Evolutionary conservation across 495 filamentous ascomycete genomes (phyloP).

Genomic region (Penicilliopsis zonata): DNA sequence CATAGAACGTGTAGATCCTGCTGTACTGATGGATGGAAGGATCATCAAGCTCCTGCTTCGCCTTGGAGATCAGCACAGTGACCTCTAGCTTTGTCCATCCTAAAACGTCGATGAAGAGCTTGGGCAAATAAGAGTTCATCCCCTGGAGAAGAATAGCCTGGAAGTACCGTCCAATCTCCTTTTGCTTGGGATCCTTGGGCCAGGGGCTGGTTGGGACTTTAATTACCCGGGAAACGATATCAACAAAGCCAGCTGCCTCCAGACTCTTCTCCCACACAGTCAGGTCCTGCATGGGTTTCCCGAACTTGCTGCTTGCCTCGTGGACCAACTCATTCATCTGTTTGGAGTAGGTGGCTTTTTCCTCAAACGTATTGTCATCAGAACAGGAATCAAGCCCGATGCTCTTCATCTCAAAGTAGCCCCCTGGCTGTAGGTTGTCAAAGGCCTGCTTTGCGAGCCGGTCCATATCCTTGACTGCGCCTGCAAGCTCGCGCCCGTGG

Average conservation of each 20-base stretch:
- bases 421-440: slow-evolving; percentile 22
- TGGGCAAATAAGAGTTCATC: slow-evolving; percentile 35
- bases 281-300: slow-evolving; percentile 4
- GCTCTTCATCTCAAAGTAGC: slow-evolving; percentile 29
- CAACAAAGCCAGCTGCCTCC: slow-evolving; percentile 9
- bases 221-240: background rate
- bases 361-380: slow-evolving; percentile 12
- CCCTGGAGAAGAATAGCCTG: slow-evolving; percentile 37
- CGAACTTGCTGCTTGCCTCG: slow-evolving; percentile 7
- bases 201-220: slow-evolving; percentile 9
- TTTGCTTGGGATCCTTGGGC: slow-evolving; percentile 8
- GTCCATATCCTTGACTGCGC: slow-evolving; percentile 47
- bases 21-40: slow-evolving; percentile 35
- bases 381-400: slow-evolving; percentile 16
- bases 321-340: slow-evolving; percentile 4
- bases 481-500: slow-evolving; percentile 47
- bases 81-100: slow-evolving; percentile 40
- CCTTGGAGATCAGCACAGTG: slow-evolving; percentile 38
- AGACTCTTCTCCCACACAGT: slow-evolving; percentile 5
- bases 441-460: slow-evolving; percentile 22
- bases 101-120: slow-evolving; percentile 42
- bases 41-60: slow-evolving; percentile 40
- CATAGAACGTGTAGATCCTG: slow-evolving; percentile 24
- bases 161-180: slow-evolving; percentile 20
- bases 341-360: slow-evolving; percentile 1